Conservation (phyloP, 1,284 basidiomycete species). For the Dichomitus squalens region DNA sequence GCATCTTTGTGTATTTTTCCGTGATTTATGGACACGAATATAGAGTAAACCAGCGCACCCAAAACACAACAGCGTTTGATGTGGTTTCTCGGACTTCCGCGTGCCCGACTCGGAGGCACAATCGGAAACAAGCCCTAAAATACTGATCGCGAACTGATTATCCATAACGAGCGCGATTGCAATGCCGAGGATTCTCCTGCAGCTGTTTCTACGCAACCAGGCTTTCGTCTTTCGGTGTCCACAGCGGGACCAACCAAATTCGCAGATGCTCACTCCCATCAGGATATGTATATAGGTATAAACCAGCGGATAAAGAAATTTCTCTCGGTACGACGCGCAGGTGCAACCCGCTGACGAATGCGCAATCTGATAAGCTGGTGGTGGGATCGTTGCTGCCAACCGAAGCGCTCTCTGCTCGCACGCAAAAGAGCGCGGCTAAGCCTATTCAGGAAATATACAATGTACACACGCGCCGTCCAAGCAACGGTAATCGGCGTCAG, state of each 20-base stretch:
- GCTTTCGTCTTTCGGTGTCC: neutral
- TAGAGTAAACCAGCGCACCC: slow-evolving; percentile 17
- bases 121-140: slow-evolving; percentile 16
- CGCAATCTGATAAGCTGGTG: slow-evolving; percentile 2
- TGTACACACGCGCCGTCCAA: slow-evolving; percentile 22
- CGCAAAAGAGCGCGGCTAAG: slow-evolving; percentile 9
- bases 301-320: no score
- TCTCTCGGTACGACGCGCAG: neutral
- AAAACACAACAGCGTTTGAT: slow-evolving; percentile 26
- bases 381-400: neutral
- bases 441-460: slow-evolving; percentile 16
- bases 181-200: no score
- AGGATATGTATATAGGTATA: no score
- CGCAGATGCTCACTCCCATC: no score
- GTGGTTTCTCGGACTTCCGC: slow-evolving; percentile 25
- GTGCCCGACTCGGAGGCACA: slow-evolving; percentile 21
- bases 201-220: neutral
- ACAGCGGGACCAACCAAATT: no score
- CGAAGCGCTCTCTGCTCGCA: slow-evolving; percentile 4
- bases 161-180: slow-evolving; percentile 5
- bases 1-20: slow-evolving; percentile 14
- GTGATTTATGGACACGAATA: slow-evolving; percentile 11
- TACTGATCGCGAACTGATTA: slow-evolving; percentile 17
- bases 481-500: neutral
- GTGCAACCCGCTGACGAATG: neutral